phyloP scores from a whole-genome alignment of 352 stramenopile species.

The Blastocystis sp. region DNA sequence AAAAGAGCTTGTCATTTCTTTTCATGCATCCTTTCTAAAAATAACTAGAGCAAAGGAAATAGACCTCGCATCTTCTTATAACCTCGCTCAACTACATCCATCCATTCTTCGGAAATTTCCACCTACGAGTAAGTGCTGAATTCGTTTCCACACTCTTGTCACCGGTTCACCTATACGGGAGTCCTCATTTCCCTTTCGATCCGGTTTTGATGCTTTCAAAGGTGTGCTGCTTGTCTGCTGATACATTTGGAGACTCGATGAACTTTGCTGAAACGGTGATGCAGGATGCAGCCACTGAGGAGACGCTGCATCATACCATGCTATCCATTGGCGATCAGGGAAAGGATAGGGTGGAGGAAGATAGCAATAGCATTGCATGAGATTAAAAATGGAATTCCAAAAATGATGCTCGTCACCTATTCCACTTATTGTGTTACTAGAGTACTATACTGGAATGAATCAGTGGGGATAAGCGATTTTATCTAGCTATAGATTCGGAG shows the following conservation, averaged over 20 bases:
- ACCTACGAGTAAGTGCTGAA: background rate
- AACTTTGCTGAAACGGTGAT: background rate
- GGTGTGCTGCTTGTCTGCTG: background rate
- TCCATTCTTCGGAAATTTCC: constrained; percentile 14
- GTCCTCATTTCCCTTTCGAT: background rate
- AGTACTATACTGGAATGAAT: background rate
- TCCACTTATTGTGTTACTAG: background rate
- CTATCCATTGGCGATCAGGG: background rate
- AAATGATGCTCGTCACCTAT: background rate
- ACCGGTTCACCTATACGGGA: background rate
- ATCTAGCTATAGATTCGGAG: background rate
- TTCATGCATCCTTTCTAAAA: background rate
- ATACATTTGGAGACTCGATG: background rate
- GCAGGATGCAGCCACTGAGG: background rate
- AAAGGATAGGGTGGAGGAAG: constrained; percentile 37
- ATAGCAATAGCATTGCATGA: background rate
- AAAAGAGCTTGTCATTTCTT: background rate
- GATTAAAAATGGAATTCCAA: background rate
- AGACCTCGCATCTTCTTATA: background rate
- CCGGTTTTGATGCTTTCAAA: background rate
- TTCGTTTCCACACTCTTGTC: background rate
- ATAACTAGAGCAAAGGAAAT: background rate
- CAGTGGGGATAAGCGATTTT: background rate
- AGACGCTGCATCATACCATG: background rate
- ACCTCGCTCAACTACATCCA: background rate